Conservation (phyloP, 352 stramenopile species). For the Phytophthora tubulina region DNA sequence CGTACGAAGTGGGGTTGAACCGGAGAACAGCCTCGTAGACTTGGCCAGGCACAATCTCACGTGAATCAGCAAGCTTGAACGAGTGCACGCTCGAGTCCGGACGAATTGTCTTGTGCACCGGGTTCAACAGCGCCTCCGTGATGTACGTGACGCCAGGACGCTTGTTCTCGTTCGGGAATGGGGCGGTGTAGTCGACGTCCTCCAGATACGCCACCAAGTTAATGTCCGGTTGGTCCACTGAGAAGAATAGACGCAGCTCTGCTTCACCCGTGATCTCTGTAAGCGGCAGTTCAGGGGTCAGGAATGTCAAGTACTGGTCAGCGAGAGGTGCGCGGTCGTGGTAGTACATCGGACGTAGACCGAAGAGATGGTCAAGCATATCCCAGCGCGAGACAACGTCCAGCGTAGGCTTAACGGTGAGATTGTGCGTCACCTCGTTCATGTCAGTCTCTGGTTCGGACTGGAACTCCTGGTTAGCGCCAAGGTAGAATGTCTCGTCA, state of each 20-base stretch:
- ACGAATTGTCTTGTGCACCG: constrained; percentile 69
- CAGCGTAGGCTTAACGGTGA: constrained; percentile 54
- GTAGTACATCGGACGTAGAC: constrained; percentile 80
- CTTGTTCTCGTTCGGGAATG: constrained; percentile 86
- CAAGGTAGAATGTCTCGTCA: constrained; percentile 64
- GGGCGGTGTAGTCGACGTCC: constrained; percentile 76
- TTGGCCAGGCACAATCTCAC: constrained; percentile 65
- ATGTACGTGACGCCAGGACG: constrained; percentile 84
- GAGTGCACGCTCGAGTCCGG: constrained; percentile 73
- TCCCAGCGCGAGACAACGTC: constrained; percentile 76
- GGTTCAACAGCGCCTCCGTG: constrained; percentile 79
- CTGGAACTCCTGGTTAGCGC: constrained; percentile 58
- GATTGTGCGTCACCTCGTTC: constrained; percentile 48
- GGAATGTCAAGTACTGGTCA: constrained; percentile 67
- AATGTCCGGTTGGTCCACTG: constrained; percentile 67
- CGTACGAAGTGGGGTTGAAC: constrained; percentile 82
- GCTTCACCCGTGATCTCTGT: constrained; percentile 79
- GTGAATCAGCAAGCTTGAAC: constrained; percentile 67
- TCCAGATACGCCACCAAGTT: constrained; percentile 83
- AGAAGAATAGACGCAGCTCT: constrained; percentile 85
- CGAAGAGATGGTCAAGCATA: constrained; percentile 79
- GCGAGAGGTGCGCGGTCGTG: constrained; percentile 69
- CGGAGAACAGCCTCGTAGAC: constrained; percentile 85
- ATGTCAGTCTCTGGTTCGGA: constrained; percentile 49
- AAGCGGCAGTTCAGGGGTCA: constrained; percentile 63